phyloP scores from a whole-genome alignment of 768 basidiomycete species.

The Termitomyces sp. region DNA sequence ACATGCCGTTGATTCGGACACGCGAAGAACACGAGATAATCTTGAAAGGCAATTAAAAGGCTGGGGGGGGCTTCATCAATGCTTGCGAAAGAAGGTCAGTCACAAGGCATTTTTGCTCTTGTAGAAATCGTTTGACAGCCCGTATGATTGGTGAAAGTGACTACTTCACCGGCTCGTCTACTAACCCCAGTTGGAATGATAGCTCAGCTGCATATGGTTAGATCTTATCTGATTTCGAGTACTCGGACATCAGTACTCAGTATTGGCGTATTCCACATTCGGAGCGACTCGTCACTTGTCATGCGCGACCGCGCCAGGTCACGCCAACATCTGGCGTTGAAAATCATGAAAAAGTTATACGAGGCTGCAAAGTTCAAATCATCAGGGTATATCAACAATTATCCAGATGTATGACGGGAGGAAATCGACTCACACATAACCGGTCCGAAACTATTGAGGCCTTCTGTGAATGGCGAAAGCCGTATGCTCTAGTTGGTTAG shows the following conservation, averaged over 20 bases:
- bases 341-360: too few relatives aligned
- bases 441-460: not conserved
- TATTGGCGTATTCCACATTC: too few relatives aligned
- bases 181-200: not conserved
- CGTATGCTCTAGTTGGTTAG: not conserved
- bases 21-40: not conserved
- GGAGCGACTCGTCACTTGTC: too few relatives aligned
- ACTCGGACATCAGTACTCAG: too few relatives aligned
- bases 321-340: too few relatives aligned
- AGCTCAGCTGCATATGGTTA: not conserved
- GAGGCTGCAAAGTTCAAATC: too few relatives aligned
- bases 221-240: too few relatives aligned
- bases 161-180: not conserved
- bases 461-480: not conserved
- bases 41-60: not conserved
- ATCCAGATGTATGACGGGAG: too few relatives aligned
- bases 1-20: not conserved
- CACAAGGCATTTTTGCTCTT: not conserved
- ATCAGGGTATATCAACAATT: too few relatives aligned
- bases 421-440: too few relatives aligned
- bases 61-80: not conserved
- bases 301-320: too few relatives aligned
- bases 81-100: not conserved
- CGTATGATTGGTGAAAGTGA: not conserved
- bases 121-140: not conserved